phyloP scores from a whole-genome alignment of 352 stramenopile species.

The Pythium brachiatum region DNA sequence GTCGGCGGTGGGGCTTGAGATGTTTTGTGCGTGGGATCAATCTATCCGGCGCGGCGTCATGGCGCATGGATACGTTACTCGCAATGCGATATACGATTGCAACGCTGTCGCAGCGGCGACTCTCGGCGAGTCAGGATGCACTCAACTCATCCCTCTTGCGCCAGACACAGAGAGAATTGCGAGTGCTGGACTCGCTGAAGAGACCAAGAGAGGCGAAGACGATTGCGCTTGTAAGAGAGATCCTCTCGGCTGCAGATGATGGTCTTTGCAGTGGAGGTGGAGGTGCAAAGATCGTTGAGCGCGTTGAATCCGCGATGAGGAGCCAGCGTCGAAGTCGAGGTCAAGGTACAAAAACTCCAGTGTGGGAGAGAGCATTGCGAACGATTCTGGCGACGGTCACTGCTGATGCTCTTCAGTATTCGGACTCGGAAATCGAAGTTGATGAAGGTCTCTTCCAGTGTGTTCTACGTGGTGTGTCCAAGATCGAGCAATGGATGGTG shows the following conservation, averaged over 20 bases:
- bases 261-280: background rate
- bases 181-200: background rate
- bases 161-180: background rate
- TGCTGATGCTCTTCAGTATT: background rate
- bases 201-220: background rate
- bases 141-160: background rate
- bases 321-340: background rate
- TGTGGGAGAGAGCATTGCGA: constrained; percentile 12
- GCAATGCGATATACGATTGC: constrained; percentile 38
- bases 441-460: background rate
- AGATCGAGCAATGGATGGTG: constrained; percentile 65
- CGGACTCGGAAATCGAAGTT: background rate
- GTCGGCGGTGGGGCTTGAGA: constrained; percentile 55
- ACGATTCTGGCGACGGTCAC: constrained; percentile 4
- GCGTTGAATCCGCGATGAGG: constrained; percentile 1
- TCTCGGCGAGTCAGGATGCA: constrained; percentile 5
- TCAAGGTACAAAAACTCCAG: background rate
- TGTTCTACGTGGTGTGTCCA: constrained; percentile 37
- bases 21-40: constrained; percentile 51
- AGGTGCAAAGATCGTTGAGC: constrained; percentile 4
- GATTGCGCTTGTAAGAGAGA: background rate
- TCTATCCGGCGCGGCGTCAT: constrained; percentile 14
- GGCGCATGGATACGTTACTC: constrained; percentile 32
- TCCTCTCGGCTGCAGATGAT: background rate
- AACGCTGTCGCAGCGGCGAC: constrained; percentile 10